phyloP scores from a whole-genome alignment of 2,329 filamentous ascomycete species.

The Aspergillus viridinutans region DNA sequence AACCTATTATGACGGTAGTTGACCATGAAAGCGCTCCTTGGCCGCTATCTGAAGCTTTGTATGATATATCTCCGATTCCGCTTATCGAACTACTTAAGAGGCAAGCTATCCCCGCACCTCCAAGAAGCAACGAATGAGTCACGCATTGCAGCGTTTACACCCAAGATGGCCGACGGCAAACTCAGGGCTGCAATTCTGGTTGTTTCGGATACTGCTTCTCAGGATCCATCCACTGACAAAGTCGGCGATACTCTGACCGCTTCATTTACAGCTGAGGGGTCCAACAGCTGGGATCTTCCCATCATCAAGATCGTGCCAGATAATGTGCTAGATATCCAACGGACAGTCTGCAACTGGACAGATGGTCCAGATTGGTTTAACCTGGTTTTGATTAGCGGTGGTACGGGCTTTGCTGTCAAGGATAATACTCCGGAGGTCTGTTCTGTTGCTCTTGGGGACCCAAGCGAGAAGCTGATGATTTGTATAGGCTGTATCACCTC shows the following conservation, averaged over 20 bases:
- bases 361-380: slow-evolving; percentile 63
- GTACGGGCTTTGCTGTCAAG: slow-evolving; percentile 82
- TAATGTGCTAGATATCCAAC: slow-evolving; percentile 68
- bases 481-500: slow-evolving; percentile 65
- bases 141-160: slow-evolving; percentile 6
- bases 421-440: slow-evolving; percentile 85
- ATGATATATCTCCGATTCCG: background rate
- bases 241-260: slow-evolving; percentile 63
- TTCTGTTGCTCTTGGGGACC: slow-evolving; percentile 5
- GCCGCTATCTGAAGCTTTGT: background rate
- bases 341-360: slow-evolving; percentile 66
- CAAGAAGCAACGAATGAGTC: slow-evolving; percentile 2
- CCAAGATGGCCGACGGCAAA: slow-evolving; percentile 26
- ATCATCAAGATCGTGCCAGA: slow-evolving; percentile 76
- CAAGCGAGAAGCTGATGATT: slow-evolving; percentile 12
- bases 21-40: too few relatives aligned
- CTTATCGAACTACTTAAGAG: background rate
- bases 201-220: slow-evolving; percentile 83
- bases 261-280: slow-evolving; percentile 64
- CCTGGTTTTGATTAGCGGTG: slow-evolving; percentile 82
- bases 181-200: slow-evolving; percentile 76
- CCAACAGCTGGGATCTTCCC: slow-evolving; percentile 66
- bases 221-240: slow-evolving; percentile 73
- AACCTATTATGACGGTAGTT: too few relatives aligned
- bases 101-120: background rate